phyloP scores from a whole-genome alignment of 2,329 filamentous ascomycete genomes.

The Zelopaecilomyces penicillatus region DNA sequence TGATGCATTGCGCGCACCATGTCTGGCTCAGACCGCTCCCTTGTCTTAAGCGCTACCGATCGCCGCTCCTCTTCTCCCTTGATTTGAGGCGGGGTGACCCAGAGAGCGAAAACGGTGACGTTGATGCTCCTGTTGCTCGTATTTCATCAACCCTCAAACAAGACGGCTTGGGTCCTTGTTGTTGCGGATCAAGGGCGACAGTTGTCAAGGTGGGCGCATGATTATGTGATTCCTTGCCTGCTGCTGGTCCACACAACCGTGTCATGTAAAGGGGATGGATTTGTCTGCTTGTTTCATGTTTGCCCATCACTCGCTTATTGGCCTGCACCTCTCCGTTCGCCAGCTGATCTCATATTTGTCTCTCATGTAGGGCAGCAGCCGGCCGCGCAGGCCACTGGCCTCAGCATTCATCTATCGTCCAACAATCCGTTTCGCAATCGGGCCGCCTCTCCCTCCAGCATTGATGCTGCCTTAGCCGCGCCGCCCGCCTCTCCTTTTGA shows the following conservation, averaged over 20 bases:
- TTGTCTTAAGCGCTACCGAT: too few species aligned
- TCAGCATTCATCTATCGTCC: conserved; percentile 62
- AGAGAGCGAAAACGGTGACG: too few species aligned
- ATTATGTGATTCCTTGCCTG: not conserved
- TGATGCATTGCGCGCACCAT: too few species aligned
- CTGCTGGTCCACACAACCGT: conserved; percentile 17
- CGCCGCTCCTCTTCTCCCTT: too few species aligned
- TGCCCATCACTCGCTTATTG: not conserved
- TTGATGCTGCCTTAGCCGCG: conserved; percentile 25
- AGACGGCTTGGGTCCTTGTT: too few species aligned
- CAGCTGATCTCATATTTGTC: conserved; percentile 6
- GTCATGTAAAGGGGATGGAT: conserved; percentile 24
- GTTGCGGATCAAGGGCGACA: too few species aligned
- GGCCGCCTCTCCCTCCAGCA: conserved; percentile 48
- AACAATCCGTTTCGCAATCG: conserved; percentile 78
- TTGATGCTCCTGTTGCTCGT: too few species aligned
- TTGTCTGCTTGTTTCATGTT: conserved; percentile 15
- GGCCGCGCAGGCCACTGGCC: conserved; percentile 24
- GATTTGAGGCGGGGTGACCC: not conserved
- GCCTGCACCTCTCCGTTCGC: not conserved
- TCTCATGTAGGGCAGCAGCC: conserved; percentile 13
- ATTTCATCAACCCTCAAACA: too few species aligned
- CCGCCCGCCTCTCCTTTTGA: conserved; percentile 50
- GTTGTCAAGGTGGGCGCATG: too few species aligned
- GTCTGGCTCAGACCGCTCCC: too few species aligned